Base-by-base conservation (phyloP, 2,329 filamentous ascomycete species). In the Clonostachys sp. region DNA sequence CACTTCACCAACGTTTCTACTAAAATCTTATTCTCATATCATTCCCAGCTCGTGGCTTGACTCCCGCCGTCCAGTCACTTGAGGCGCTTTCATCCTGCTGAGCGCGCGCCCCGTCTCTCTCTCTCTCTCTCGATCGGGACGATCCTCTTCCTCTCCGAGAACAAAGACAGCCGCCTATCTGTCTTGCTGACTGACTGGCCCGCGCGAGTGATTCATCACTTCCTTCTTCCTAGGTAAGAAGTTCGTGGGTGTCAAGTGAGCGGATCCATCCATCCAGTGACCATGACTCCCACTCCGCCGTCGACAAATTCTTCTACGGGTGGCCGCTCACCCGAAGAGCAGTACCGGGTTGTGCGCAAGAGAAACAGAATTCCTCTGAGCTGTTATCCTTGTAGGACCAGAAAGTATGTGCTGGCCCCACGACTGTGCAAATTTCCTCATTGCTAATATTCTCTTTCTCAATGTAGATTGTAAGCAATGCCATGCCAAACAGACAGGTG, bases 331-430 rank as follows among this genome's bases (percentile, higher is more conserved):
- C 90, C 91, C 34, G 89, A 96, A 64, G 83, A 88, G 46, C 87
- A 92, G 55, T 95, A 89, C 61, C 83, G 89, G 57, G 86, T 96
- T 45, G 88, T 96, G 50, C 85, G 92, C 55, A 95, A 95, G 73
- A 83, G 92, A 64, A 96, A 97, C 61, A 80, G 92, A 50, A 86
- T 96, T 14, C 92, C 92, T 42, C 75, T 97, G 44, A 96, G 91
- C 60, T 97, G 92, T 65, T 89, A 86, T 55, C 89, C 91, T 34
- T 97, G 92, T 67, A 81, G 92, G 62, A 88, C 91, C 59, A 84
- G 91, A 72, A 97, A 97, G 89, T 94, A 73, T 72, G 78, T 65
- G 38, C 16, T 12, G 40, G 34, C 24, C 24, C 24, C 24, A 30
- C 24, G 24, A 10, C 4, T 30, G 24, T 30, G 24, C 8, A 30